Conservation (phyloP, 495 filamentous ascomycete genomes). For the Clavariopsis aquatica region DNA sequence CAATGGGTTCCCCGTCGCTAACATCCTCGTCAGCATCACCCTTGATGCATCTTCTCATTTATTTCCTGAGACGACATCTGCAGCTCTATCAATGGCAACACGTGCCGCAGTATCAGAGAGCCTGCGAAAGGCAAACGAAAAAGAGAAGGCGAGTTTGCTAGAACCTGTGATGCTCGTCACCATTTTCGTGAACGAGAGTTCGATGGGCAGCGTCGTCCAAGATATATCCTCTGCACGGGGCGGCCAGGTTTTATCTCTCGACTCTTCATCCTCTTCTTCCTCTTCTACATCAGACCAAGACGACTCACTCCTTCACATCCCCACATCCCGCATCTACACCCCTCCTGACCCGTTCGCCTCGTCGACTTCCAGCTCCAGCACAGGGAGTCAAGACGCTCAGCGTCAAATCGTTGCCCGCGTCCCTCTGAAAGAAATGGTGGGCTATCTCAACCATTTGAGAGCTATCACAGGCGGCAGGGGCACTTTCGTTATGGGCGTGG, state of each 20-base stretch:
- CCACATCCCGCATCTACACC: slow-evolving; percentile 72
- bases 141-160: slow-evolving; percentile 66
- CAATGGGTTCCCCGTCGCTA: slow-evolving; percentile 72
- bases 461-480: slow-evolving; percentile 87
- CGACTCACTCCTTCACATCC: slow-evolving; percentile 53
- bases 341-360: slow-evolving; percentile 82
- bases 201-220: slow-evolving; percentile 82
- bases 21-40: slow-evolving; percentile 64
- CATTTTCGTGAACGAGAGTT: slow-evolving; percentile 79
- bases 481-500: slow-evolving; percentile 87
- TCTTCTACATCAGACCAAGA: slow-evolving; percentile 12
- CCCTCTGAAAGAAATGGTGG: slow-evolving; percentile 94
- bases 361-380: not conserved
- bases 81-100: slow-evolving; percentile 77
- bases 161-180: slow-evolving; percentile 89
- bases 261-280: slow-evolving; percentile 36
- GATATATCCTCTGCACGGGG: slow-evolving; percentile 82
- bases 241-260: slow-evolving; percentile 78
- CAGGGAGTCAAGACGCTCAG: slow-evolving; percentile 37
- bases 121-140: slow-evolving; percentile 56
- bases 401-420: slow-evolving; percentile 78
- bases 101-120: slow-evolving; percentile 63
- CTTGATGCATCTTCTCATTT: slow-evolving; percentile 67
- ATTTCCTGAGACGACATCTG: slow-evolving; percentile 66
- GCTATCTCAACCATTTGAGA: slow-evolving; percentile 86